These are phyloP conservation scores for Microdochium nivale DNA, from an alignment of 2,329 filamentous ascomycete genomes.

Conservation along the genomic window DNA sequence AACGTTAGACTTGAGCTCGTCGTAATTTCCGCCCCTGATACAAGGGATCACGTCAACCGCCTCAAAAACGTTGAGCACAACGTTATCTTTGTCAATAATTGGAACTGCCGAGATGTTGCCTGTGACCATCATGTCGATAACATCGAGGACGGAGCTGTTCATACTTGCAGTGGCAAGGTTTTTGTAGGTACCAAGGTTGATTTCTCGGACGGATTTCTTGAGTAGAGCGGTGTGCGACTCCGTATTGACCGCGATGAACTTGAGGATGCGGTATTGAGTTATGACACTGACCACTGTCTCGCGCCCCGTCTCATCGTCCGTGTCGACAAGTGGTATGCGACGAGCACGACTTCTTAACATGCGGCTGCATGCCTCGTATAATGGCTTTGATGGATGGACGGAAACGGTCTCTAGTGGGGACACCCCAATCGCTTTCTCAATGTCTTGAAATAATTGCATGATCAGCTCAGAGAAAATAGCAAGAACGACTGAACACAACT, in stretches of 20 bases:
- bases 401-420: slow-evolving; percentile 88
- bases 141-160: slow-evolving; percentile 85
- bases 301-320: slow-evolving; percentile 86
- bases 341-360: slow-evolving; percentile 93
- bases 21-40: slow-evolving; percentile 88
- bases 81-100: slow-evolving; percentile 69
- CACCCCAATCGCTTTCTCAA: slow-evolving; percentile 89
- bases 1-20: slow-evolving; percentile 77
- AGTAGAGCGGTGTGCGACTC: slow-evolving; percentile 78
- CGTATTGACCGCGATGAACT: slow-evolving; percentile 94
- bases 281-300: slow-evolving; percentile 94
- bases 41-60: slow-evolving; percentile 94
- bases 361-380: slow-evolving; percentile 90
- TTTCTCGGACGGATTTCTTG: slow-evolving; percentile 77
- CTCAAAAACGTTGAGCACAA: slow-evolving; percentile 93
- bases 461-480: too few relatives aligned
- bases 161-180: slow-evolving; percentile 77
- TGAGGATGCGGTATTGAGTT: slow-evolving; percentile 96
- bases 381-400: slow-evolving; percentile 80
- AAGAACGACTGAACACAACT: not conserved
- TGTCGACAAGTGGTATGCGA: slow-evolving; percentile 86
- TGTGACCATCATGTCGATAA: slow-evolving; percentile 88
- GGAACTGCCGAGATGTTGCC: slow-evolving; percentile 92
- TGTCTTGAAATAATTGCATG: slow-evolving; percentile 48
- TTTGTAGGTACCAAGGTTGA: slow-evolving; percentile 77